phyloP scores from a whole-genome alignment of 129 eudicot species.

The Flaveria linearis region DNA sequence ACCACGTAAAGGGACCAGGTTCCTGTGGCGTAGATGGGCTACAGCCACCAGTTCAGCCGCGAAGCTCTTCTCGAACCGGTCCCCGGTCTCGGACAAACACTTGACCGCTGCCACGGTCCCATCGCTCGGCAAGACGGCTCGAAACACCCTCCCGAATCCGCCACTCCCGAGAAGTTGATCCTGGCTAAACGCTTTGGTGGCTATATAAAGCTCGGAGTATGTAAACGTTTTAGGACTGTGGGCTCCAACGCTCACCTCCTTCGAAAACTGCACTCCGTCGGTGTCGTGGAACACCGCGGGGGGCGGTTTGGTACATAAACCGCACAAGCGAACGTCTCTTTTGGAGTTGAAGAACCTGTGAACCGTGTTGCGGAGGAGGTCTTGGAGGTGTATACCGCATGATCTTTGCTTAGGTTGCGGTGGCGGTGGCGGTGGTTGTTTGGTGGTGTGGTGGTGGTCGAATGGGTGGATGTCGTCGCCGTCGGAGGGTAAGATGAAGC shows the following conservation, averaged over 20 bases:
- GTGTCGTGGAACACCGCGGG: slow-evolving; percentile 56
- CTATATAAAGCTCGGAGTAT: slow-evolving; percentile 83
- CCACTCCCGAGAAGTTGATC: slow-evolving; percentile 78
- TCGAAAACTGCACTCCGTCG: slow-evolving; percentile 58
- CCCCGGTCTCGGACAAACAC: slow-evolving; percentile 72
- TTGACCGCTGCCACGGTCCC: slow-evolving; percentile 80
- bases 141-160: slow-evolving; percentile 79
- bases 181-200: slow-evolving; percentile 73
- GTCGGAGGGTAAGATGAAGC: slow-evolving; percentile 64
- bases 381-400: slow-evolving; percentile 24
- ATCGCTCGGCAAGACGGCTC: slow-evolving; percentile 84
- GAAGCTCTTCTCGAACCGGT: slow-evolving; percentile 75
- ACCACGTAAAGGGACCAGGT: slow-evolving; percentile 87
- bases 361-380: slow-evolving; percentile 23
- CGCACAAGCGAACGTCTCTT: slow-evolving; percentile 14
- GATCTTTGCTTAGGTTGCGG: slow-evolving; percentile 20
- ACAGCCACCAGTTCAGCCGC: slow-evolving; percentile 93
- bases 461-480: slow-evolving; percentile 38
- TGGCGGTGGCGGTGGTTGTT: slow-evolving; percentile 31
- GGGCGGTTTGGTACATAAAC: slow-evolving; percentile 15
- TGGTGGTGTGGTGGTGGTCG: slow-evolving; percentile 19
- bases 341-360: slow-evolving; percentile 38
- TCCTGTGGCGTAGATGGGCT: slow-evolving; percentile 94
- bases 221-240: slow-evolving; percentile 70
- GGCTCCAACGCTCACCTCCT: slow-evolving; percentile 40